These are phyloP conservation scores for Solanum ossicruentum DNA, from an alignment of 257 asterid species.

Conservation along the genomic window DNA sequence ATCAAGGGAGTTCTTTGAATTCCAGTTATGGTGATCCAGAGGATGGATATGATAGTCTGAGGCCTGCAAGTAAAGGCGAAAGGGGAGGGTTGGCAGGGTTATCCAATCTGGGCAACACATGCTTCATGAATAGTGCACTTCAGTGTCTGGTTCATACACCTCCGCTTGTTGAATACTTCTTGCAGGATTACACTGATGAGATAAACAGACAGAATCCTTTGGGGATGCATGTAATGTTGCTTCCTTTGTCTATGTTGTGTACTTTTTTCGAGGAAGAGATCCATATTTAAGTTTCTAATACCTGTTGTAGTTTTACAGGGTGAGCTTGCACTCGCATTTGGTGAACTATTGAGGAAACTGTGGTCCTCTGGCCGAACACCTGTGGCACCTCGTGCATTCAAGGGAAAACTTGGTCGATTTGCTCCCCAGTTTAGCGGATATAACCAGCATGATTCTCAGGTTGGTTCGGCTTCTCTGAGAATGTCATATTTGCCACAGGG, in stretches of 20 bases:
- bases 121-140: slow-evolving; percentile 95
- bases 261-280: neutral
- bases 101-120: slow-evolving; percentile 93
- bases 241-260: slow-evolving; percentile 9
- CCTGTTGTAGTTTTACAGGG: slow-evolving; percentile 52
- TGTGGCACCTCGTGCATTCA: slow-evolving; percentile 85
- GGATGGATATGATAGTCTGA: slow-evolving; percentile 39
- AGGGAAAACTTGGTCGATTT: slow-evolving; percentile 85
- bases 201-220: slow-evolving; percentile 77
- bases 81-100: slow-evolving; percentile 83
- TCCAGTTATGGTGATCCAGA: slow-evolving; percentile 43
- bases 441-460: slow-evolving; percentile 99
- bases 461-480: slow-evolving; percentile 5
- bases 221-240: slow-evolving; percentile 75
- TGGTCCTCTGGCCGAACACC: slow-evolving; percentile 90
- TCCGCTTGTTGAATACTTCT: slow-evolving; percentile 67
- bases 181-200: slow-evolving; percentile 73
- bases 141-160: slow-evolving; percentile 98
- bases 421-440: slow-evolving; percentile 99
- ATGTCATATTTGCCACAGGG: neutral
- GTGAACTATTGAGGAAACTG: slow-evolving; percentile 79
- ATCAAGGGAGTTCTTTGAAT: slow-evolving; percentile 38
- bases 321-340: slow-evolving; percentile 93
- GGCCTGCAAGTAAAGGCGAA: slow-evolving; percentile 39
- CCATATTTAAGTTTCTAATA: slow-evolving; percentile 11